phyloP scores from a whole-genome alignment of 1,284 basidiomycete species.

The Tremellales sp. region DNA sequence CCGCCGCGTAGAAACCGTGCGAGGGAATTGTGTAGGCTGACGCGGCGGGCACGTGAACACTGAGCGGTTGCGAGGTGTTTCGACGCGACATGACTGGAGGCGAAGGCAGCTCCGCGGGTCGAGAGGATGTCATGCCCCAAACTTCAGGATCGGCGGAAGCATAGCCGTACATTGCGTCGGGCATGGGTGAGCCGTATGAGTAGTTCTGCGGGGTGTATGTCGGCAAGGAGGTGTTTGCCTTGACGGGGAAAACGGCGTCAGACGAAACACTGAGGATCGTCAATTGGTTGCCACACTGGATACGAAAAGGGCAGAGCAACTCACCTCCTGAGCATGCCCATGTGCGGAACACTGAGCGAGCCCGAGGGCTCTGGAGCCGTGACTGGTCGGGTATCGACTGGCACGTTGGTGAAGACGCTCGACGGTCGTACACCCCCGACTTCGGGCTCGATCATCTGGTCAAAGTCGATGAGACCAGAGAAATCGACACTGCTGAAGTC shows the following conservation, averaged over 20 bases:
- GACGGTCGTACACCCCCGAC: background rate
- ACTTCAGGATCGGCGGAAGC: no score
- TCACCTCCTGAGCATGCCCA: slow-evolving; percentile 38
- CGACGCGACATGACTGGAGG: slow-evolving; percentile 4
- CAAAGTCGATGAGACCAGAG: no score
- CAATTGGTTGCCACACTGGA: background rate
- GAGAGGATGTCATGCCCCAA: no score
- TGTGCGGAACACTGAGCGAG: slow-evolving; percentile 28
- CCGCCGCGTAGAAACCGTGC: background rate
- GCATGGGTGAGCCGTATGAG: slow-evolving; percentile 18
- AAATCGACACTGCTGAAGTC: slow-evolving; percentile 22
- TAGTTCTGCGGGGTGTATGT: slow-evolving; percentile 30
- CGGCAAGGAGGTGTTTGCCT: slow-evolving; percentile 27
- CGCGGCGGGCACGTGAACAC: background rate
- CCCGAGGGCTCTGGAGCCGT: slow-evolving; percentile 3
- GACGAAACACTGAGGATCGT: slow-evolving; percentile 19
- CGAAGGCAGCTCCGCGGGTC: no score
- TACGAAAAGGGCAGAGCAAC: slow-evolving; percentile 2
- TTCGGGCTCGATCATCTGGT: background rate
- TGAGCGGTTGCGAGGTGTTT: background rate
- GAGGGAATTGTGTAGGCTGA: no score
- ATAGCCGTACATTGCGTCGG: slow-evolving; percentile 27
- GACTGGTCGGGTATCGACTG: slow-evolving; percentile 29
- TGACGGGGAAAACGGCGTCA: slow-evolving; percentile 19
- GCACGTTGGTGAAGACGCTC: slow-evolving; percentile 4